These are phyloP conservation scores for Maudiozyma barnettii DNA, from an alignment of 805 yeast genomes.

Conservation along the genomic window DNA sequence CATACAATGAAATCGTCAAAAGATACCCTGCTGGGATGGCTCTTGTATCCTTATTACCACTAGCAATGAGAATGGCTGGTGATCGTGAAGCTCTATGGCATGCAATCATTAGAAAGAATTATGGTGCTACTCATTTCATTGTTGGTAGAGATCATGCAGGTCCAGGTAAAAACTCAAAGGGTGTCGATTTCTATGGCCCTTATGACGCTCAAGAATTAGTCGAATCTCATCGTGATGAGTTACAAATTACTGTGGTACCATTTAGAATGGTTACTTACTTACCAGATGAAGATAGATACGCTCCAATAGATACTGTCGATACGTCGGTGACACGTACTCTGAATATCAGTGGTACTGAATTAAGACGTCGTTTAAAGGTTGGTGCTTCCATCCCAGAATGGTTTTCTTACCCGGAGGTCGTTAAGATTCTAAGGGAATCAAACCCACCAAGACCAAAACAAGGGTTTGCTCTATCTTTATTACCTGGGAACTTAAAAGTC, in stretches of 20 bases:
- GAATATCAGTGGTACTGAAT: constrained; percentile 90
- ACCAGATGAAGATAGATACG: constrained; percentile 91
- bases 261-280: constrained; percentile 94
- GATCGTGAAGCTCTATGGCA: constrained; percentile 98
- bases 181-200: constrained; percentile 92
- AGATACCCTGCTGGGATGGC: constrained; percentile 94
- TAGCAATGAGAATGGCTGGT: constrained; percentile 99
- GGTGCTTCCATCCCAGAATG: constrained; percentile 90
- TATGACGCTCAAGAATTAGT: constrained; percentile 92
- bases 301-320: constrained; percentile 88
- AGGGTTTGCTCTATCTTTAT: constrained; percentile 66
- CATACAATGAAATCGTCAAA: constrained; percentile 83
- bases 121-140: constrained; percentile 93
- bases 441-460: constrained; percentile 87
- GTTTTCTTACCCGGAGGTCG: constrained; percentile 97
- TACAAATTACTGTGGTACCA: constrained; percentile 85
- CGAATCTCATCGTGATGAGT: constrained; percentile 62
- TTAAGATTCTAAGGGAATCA: constrained; percentile 76
- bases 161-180: constrained; percentile 81
- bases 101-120: constrained; percentile 90
- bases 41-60: constrained; percentile 73
- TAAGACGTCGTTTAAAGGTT: constrained; percentile 75
- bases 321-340: constrained; percentile 62
- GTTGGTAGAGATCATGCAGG: constrained; percentile 99
- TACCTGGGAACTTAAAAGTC: constrained; percentile 50